Evolutionary conservation across 2,329 filamentous ascomycete genomes (phyloP).

Genomic region (Knufia petricola): DNA sequence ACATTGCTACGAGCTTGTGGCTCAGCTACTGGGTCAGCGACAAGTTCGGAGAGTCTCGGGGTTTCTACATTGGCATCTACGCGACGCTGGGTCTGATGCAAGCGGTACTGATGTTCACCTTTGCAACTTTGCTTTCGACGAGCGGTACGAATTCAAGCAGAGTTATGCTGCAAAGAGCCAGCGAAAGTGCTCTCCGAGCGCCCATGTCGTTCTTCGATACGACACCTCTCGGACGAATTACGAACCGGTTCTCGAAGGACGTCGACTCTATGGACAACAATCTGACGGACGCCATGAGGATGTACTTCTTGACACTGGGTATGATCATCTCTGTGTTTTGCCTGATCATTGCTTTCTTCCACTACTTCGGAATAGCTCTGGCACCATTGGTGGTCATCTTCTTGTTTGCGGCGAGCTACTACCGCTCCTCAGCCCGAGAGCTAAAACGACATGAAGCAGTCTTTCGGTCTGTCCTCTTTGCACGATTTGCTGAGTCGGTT

Average conservation of each 20-base stretch:
- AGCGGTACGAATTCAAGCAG: constrained; percentile 75
- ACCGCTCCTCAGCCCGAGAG: constrained; percentile 81
- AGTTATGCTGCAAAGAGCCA: constrained; percentile 68
- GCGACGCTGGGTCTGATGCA: constrained; percentile 63
- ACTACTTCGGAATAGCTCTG: constrained; percentile 69
- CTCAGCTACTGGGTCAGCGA: constrained; percentile 86
- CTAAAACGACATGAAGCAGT: constrained; percentile 91
- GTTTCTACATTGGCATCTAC: constrained; percentile 60
- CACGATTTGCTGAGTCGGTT: constrained; percentile 82
- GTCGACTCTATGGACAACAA: constrained; percentile 96
- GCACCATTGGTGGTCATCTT: constrained; percentile 66
- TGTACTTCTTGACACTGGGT: constrained; percentile 78
- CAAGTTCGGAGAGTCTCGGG: constrained; percentile 58
- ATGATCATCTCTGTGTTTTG: constrained; percentile 77
- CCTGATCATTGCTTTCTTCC: constrained; percentile 89
- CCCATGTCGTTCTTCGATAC: constrained; percentile 93
- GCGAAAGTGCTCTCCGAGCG: constrained; percentile 60
- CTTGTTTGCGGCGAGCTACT: constrained; percentile 74
- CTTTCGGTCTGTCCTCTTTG: constrained; percentile 77
- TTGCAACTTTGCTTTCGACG: constrained; percentile 67
- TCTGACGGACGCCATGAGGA: constrained; percentile 77
- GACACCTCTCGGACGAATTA: constrained; percentile 87
- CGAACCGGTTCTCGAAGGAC: constrained; percentile 90
- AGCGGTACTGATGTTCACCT: constrained; percentile 66
- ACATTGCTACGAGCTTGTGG: constrained; percentile 84